phyloP scores from a whole-genome alignment of 139 green algal genomes.

The Pseudopediastrum boryanum region DNA sequence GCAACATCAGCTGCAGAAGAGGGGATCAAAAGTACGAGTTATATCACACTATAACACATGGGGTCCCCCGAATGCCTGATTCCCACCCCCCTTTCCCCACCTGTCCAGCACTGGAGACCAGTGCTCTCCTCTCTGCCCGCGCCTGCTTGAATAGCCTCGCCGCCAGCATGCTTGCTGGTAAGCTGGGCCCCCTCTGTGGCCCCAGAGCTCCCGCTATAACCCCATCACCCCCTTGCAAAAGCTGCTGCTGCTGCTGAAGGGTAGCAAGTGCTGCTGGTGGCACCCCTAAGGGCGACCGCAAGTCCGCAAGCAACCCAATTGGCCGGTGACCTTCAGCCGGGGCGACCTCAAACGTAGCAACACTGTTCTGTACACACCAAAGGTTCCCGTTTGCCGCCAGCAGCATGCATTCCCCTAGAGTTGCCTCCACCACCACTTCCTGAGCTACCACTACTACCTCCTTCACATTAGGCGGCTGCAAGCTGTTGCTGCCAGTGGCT shows the following conservation, averaged over 20 bases:
- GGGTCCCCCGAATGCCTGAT: too few relatives aligned
- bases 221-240: too few relatives aligned
- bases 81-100: too few relatives aligned
- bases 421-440: slow-evolving; percentile 55
- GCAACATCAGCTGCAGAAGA: too few relatives aligned
- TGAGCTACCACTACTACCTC: slow-evolving; percentile 55
- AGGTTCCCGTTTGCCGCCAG: slow-evolving; percentile 53
- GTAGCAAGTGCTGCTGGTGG: slow-evolving; percentile 63
- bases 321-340: slow-evolving; percentile 28
- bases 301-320: slow-evolving; percentile 38
- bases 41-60: too few relatives aligned
- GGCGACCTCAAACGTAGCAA: slow-evolving; percentile 65
- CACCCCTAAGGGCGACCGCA: slow-evolving; percentile 71
- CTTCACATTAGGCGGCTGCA: slow-evolving; percentile 43
- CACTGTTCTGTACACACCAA: slow-evolving; percentile 74
- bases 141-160: too few relatives aligned
- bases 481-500: not conserved
- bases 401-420: slow-evolving; percentile 64
- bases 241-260: slow-evolving; percentile 18
- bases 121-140: too few relatives aligned
- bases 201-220: too few relatives aligned
- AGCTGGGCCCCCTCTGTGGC: too few relatives aligned
- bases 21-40: too few relatives aligned
- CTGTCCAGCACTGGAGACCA: too few relatives aligned
- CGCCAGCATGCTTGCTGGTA: too few relatives aligned